phyloP scores from a whole-genome alignment of 139 green algal genomes.

The Coelastrella sp. region DNA sequence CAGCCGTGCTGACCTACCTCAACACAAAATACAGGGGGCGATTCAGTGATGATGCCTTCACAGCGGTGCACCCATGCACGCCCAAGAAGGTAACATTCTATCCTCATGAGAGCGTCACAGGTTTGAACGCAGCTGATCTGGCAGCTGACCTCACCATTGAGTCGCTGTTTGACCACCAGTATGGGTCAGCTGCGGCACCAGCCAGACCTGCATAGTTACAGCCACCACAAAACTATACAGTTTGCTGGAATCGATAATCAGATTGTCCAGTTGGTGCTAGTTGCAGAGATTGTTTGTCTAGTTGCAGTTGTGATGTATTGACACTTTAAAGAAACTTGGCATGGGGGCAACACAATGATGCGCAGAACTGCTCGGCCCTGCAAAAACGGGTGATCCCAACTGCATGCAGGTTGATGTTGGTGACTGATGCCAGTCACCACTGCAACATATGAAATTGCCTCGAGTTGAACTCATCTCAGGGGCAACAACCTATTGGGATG shows the following conservation, averaged over 20 bases:
- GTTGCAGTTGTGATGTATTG: too few species aligned
- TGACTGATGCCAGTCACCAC: too few species aligned
- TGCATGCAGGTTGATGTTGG: too few species aligned
- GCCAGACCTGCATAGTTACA: not conserved
- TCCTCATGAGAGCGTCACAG: not conserved
- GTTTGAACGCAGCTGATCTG: not conserved
- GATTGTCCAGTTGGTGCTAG: too few species aligned
- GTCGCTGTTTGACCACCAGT: conserved; percentile 41
- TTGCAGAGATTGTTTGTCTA: too few species aligned
- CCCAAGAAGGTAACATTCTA: conserved; percentile 51
- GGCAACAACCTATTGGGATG: too few species aligned
- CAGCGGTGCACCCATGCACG: conserved; percentile 59
- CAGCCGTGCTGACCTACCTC: conserved; percentile 2
- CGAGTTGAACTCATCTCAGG: too few species aligned
- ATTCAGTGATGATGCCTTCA: conserved; percentile 39
- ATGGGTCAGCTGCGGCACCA: not conserved
- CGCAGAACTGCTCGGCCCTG: too few species aligned
- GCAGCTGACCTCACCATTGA: conserved; percentile 6
- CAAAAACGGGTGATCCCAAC: too few species aligned
- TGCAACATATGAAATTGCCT: too few species aligned
- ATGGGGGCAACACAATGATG: too few species aligned
- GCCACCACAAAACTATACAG: not conserved
- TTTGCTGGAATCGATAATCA: not conserved
- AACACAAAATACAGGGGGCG: conserved; percentile 18
- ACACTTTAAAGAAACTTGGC: too few species aligned